Conservation (phyloP, 441 rosid genomes). For the Sinapis alba region DNA sequence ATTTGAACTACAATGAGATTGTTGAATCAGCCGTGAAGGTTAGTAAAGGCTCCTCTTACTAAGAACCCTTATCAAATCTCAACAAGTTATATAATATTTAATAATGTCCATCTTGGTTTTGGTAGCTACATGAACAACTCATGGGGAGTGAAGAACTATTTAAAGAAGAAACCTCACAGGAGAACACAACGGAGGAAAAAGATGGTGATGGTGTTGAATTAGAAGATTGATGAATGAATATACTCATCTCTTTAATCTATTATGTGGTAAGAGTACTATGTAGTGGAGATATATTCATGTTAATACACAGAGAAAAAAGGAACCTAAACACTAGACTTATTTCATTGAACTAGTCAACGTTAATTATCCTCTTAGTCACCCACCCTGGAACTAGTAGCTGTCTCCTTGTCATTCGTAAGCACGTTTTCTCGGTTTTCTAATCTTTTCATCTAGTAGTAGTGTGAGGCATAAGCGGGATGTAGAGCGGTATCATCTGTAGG, state of each 20-base stretch:
- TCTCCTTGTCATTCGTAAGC: not conserved
- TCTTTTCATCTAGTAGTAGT: constrained; percentile 29
- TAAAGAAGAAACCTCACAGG: constrained; percentile 25
- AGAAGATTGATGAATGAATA: not conserved
- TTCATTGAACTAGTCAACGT: not conserved
- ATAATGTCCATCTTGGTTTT: constrained; percentile 17
- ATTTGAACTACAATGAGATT: constrained; percentile 55
- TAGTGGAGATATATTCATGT: not conserved
- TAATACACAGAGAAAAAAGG: not conserved
- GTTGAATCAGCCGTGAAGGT: constrained; percentile 62
- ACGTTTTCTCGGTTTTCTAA: not conserved
- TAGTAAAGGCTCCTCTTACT: constrained; percentile 19
- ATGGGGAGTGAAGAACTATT: constrained; percentile 33
- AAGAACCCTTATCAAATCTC: not conserved
- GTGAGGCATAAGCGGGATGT: constrained; percentile 41
- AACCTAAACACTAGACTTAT: no score
- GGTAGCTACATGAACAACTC: constrained; percentile 32
- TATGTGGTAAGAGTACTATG: not conserved
- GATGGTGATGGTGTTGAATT: not conserved
- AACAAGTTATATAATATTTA: not conserved
- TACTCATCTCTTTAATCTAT: not conserved
- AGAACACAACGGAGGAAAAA: constrained; percentile 11
- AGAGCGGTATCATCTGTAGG: constrained; percentile 53
- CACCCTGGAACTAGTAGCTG: not conserved
- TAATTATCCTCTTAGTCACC: not conserved